Base-by-base conservation (phyloP, 768 basidiomycete genomes). In the Artomyces pyxidatus region DNA sequence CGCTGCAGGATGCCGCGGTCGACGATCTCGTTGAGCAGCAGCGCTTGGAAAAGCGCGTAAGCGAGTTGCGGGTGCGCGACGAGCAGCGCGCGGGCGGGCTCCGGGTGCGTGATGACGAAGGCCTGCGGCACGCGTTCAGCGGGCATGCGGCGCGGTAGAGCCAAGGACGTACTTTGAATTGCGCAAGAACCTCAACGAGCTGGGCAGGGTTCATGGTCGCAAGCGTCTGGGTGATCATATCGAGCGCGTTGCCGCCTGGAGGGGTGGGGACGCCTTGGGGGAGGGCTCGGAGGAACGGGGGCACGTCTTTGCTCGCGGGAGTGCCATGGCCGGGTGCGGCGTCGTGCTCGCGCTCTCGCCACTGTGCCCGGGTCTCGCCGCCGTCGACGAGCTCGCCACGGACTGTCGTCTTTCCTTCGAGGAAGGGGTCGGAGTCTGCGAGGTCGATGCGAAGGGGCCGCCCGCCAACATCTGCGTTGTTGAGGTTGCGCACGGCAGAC, bases 401-500 rank as follows among this genome's bases (percentile, higher is more conserved):
- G 16, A 89, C 81, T 46, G 91, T 89, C 8, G 88, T 90, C 72
- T 92, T 86, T 58, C 88, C 86, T 71, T 93, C 85, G 51, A 92
- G 81, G 63, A 90, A 88, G 5, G 93, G 90, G 58, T 93, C 91
- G 25, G 88, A 91, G 62, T 94, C 89, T 40, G 93, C 91, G 29
- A 95, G 76, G 64, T 98, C 95, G 59, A 99, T 94, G 42, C 94
- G 83, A 38, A 99, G 74, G 2, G 88, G 86, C 8, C 96, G 81
- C 3, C 96, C 96, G 48, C 88, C 91, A 27, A 97, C 88, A 58
- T 92, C 90, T 44, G 81, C 81, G 52, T 88, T 90, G 66, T 96
- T 92, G 42, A 99, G 78, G 62, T 98, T 99, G 59, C 96, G 84
- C 14, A 99, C 91, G 42, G 96, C 96, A 44, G 92, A 95, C 22